These are phyloP conservation scores for Asterionellopsis glacialis DNA, from an alignment of 108 stramenopile genomes.

Conservation along the genomic window DNA sequence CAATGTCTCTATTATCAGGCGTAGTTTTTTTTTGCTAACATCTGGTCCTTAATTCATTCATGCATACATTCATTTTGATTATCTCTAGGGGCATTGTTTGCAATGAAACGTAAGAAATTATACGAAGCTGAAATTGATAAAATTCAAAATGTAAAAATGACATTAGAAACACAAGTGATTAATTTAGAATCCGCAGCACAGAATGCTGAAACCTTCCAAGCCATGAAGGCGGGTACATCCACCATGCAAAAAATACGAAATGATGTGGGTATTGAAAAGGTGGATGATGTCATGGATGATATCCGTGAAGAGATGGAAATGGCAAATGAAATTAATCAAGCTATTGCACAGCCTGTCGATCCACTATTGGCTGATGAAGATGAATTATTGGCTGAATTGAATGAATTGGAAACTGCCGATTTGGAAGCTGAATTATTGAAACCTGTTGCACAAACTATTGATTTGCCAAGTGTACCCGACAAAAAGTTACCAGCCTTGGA, in stretches of 20 bases:
- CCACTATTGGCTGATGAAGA: conserved; percentile 81
- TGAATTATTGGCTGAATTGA: conserved; percentile 87
- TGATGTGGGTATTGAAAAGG: conserved; percentile 89
- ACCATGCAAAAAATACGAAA: conserved; percentile 87
- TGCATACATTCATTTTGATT: conserved; percentile 2
- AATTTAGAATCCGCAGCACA: conserved; percentile 92
- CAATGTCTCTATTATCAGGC: not conserved
- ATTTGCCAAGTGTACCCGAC: conserved; percentile 65
- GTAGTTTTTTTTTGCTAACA: too few relatives aligned
- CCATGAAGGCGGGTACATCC: conserved; percentile 82
- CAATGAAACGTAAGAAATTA: conserved; percentile 96
- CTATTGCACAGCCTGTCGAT: conserved; percentile 84
- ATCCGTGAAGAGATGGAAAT: conserved; percentile 92
- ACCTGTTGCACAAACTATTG: conserved; percentile 32
- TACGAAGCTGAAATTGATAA: conserved; percentile 96
- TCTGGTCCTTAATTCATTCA: not conserved
- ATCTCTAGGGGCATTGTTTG: conserved; percentile 82
- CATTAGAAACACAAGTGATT: conserved; percentile 91
- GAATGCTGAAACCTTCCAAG: conserved; percentile 92
- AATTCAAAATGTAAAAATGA: conserved; percentile 93
- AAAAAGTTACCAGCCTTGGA: conserved; percentile 55
- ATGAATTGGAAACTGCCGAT: conserved; percentile 82
- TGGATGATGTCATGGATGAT: conserved; percentile 95
- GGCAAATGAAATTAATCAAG: conserved; percentile 83
- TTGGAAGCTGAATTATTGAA: conserved; percentile 76